These are phyloP conservation scores for Yamadazyma mexicana DNA, from an alignment of 1,139 yeast genomes.

Conservation along the genomic window DNA sequence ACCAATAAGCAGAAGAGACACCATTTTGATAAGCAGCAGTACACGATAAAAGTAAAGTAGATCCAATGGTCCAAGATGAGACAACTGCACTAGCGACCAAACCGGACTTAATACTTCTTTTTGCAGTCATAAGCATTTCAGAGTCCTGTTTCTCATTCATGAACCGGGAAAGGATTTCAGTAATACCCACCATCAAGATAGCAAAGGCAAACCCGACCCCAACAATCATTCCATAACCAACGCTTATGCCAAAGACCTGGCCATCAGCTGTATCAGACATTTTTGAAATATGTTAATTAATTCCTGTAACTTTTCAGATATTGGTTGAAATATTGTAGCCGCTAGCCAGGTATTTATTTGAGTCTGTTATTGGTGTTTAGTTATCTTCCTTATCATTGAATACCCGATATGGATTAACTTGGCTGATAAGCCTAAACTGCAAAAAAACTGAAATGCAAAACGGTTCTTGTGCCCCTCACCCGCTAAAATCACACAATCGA, in stretches of 20 bases:
- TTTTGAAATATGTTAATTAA: background rate
- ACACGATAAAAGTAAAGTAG: slow-evolving; percentile 33
- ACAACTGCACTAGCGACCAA: slow-evolving; percentile 41
- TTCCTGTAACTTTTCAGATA: too few species aligned
- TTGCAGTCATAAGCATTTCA: slow-evolving; percentile 39
- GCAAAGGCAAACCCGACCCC: slow-evolving; percentile 45
- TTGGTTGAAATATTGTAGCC: background rate
- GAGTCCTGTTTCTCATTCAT: slow-evolving; percentile 39
- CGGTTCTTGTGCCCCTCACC: too few species aligned
- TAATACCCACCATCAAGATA: slow-evolving; percentile 32
- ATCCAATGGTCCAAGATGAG: slow-evolving; percentile 41
- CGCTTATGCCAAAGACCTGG: slow-evolving; percentile 18
- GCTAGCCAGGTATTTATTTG: too few species aligned
- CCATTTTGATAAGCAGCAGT: slow-evolving; percentile 29
- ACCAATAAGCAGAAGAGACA: slow-evolving; percentile 62
- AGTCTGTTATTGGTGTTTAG: too few species aligned
- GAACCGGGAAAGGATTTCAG: slow-evolving; percentile 27
- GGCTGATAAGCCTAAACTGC: too few species aligned
- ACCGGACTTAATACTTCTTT: slow-evolving; percentile 34
- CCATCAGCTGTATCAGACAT: slow-evolving; percentile 9
- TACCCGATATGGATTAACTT: too few species aligned
- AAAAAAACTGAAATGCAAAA: too few species aligned
- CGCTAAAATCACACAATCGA: too few species aligned
- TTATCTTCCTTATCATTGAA: too few species aligned
- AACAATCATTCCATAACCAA: slow-evolving; percentile 40